Evolutionary conservation across 345 rosid genomes (phyloP), one percentile per base, ranked within the genome.

Genomic region (Brassica napus): DNA sequence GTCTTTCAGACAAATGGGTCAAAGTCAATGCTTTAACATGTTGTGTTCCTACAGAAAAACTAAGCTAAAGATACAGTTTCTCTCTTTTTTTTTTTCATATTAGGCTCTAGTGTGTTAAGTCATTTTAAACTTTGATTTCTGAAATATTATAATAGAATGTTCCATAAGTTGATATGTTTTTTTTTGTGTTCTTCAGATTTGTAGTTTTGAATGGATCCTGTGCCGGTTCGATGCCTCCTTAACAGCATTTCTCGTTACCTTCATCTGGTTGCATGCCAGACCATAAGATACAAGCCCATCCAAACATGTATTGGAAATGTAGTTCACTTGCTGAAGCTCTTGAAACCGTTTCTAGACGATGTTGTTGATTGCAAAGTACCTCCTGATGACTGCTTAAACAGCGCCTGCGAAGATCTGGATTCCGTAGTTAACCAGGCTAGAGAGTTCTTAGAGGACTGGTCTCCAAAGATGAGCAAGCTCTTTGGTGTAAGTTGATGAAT

Each of bases 241-340:
- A 92, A 94, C 82, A 94, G 95, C 78, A 86, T 87, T 32, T 90
- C 94, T 83, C 91, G 98, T 69, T 89, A 89, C 81, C 88, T 91
- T 78, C 97, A 87, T 89, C 84, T 92, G 58, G 91, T 90, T 65
- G 88, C 91, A 21, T 94, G 98, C 90, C 94, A 85, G 82, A 88
- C 86, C 63, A 84, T 82, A 80, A 89, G 81, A 75, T 72, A 74
- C 62, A 79, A 58, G 54, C 89, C 89, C 28, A 79, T 92, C 74
- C 91, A 84, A 65, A 85, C 82, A 83, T 87, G 88, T 82, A 88
- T 84, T 73, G 85, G 81, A 68, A 84, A 77, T 73, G 86, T 87
- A 83, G 88, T 82, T 62, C 79, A 69, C 39, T 86, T 91, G 70
- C 67, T 94, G 71, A 92, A 87, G 84, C 82, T 89, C 73, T 85